Evolutionary conservation across 2,329 filamentous ascomycete species (phyloP).

Genomic region (Aureobasidium sp.): DNA sequence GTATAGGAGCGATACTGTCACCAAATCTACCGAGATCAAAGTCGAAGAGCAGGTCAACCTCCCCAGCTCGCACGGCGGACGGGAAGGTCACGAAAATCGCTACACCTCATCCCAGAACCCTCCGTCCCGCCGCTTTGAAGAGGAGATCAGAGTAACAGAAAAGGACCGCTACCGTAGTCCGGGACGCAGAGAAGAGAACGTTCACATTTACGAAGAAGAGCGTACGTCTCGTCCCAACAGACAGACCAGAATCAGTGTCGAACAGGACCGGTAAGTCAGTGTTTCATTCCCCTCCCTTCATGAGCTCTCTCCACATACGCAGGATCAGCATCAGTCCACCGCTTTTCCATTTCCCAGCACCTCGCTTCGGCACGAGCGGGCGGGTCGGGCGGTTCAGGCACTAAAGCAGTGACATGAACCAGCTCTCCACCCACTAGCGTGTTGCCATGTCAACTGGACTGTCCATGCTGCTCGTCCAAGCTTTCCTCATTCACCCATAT

Average conservation of each 20-base stretch:
- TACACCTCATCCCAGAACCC: constrained; percentile 50
- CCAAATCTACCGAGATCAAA: constrained; percentile 62
- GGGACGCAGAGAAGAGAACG: constrained; percentile 42
- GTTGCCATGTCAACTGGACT: constrained; percentile 18
- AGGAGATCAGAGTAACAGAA: constrained; percentile 80
- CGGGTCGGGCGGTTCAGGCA: constrained; percentile 17
- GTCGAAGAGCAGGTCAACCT: constrained; percentile 85
- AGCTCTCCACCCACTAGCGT: constrained; percentile 16
- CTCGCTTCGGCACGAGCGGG: constrained; percentile 12
- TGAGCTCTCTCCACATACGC: not conserved
- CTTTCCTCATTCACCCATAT: constrained; percentile 1
- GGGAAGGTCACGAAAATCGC: constrained; percentile 91
- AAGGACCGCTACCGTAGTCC: constrained; percentile 70
- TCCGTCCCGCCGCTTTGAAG: constrained; percentile 65
- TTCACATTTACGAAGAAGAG: constrained; percentile 32
- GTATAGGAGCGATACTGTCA: constrained; percentile 72
- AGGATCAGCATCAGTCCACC: constrained; percentile 14
- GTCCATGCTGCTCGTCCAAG: constrained; percentile 13
- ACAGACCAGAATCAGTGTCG: constrained; percentile 35
- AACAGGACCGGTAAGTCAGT: constrained; percentile 45
- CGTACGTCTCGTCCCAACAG: constrained; percentile 29
- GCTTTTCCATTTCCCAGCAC: constrained; percentile 18
- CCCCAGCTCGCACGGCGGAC: constrained; percentile 78
- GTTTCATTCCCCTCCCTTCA: not conserved
- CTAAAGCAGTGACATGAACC: constrained; percentile 14